phyloP scores from a whole-genome alignment of 805 yeast species.

The Cyberlindnera suaveolens region DNA sequence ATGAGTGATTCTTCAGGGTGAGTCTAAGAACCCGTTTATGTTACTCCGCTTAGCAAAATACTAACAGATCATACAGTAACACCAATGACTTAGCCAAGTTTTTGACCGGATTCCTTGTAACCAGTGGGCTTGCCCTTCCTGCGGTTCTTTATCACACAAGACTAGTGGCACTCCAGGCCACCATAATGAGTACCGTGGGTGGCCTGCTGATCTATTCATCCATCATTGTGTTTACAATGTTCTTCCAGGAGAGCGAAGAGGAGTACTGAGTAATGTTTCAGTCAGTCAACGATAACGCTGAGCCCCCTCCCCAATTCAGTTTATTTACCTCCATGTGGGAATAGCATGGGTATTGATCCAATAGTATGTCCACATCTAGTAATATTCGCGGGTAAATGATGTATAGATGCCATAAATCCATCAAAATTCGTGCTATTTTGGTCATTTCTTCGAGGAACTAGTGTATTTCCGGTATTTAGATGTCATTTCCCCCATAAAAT shows the following conservation, averaged over 20 bases:
- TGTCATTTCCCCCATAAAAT: no score
- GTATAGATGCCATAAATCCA: no score
- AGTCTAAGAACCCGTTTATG: constrained; percentile 10
- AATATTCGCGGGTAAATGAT: no score
- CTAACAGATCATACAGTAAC: constrained; percentile 21
- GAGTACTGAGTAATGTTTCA: constrained; percentile 22
- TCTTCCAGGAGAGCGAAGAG: constrained; percentile 48
- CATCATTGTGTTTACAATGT: constrained; percentile 73
- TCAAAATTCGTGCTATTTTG: no score
- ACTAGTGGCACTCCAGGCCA: constrained; percentile 64
- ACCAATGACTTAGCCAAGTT: constrained; percentile 79
- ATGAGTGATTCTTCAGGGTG: constrained; percentile 47
- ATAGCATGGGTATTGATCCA: no score
- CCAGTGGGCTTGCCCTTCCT: constrained; percentile 74
- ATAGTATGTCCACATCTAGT: no score
- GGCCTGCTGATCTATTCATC: constrained; percentile 82
- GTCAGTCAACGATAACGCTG: no score
- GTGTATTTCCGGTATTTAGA: no score
- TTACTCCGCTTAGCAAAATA: constrained; percentile 8
- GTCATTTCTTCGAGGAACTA: no score
- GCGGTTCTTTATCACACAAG: constrained; percentile 69
- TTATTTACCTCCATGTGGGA: no score
- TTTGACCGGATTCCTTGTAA: constrained; percentile 66
- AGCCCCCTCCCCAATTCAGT: no score
- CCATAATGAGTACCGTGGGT: constrained; percentile 71